Percentiles rank a stretch among this genome's conserved stretches.
phyloP scores from a whole-genome alignment of 768 basidiomycete genomes.

The Agaricus subrufescens region DNA sequence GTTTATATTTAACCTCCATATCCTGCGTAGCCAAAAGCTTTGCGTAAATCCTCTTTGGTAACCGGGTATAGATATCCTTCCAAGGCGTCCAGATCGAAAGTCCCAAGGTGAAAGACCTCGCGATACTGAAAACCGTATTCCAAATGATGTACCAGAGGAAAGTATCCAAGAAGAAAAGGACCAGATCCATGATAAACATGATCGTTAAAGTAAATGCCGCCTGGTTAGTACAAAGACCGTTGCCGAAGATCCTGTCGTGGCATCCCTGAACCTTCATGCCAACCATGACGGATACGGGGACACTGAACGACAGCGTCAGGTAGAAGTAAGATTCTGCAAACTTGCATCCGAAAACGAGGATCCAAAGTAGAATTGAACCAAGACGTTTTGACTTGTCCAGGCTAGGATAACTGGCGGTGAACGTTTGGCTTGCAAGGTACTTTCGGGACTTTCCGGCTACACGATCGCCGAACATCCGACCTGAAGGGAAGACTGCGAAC shows the following conservation, averaged over 20 bases:
- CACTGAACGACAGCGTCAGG: conserved; percentile 90
- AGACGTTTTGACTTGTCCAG: conserved; percentile 61
- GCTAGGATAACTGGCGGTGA: conserved; percentile 90
- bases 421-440: conserved; percentile 97
- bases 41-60: conserved; percentile 96
- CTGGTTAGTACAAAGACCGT: conserved; percentile 83
- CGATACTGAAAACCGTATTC: conserved; percentile 94
- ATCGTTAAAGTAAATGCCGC: conserved; percentile 92
- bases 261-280: conserved; percentile 95
- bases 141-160: conserved; percentile 99
- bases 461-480: conserved; percentile 97
- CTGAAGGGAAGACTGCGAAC: conserved; percentile 91
- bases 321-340: conserved; percentile 97
- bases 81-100: conserved; percentile 99
- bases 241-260: conserved; percentile 80
- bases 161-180: conserved; percentile 97
- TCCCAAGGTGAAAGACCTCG: conserved; percentile 83
- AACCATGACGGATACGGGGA: conserved; percentile 93
- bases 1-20: conserved; percentile 99
- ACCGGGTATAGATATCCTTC: conserved; percentile 93
- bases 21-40: conserved; percentile 91
- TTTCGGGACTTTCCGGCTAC: conserved; percentile 94
- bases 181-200: conserved; percentile 99
- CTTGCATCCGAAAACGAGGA: conserved; percentile 94
- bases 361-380: conserved; percentile 80